Evolutionary conservation across 495 filamentous ascomycete genomes (phyloP).

Genomic region (Pseudevernia furfuracea): DNA sequence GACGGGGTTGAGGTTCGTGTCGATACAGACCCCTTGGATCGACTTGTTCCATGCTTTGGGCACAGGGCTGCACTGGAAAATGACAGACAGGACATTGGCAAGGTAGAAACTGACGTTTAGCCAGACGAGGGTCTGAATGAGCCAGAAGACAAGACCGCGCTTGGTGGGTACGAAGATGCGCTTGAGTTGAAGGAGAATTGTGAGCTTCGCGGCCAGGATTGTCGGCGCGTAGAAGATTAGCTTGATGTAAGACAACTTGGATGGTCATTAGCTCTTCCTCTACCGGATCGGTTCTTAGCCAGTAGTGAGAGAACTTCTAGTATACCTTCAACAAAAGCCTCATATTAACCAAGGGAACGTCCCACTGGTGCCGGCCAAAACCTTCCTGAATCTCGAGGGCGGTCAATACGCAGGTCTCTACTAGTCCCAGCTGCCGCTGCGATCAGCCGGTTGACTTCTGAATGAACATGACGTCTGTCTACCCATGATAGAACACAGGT

Average conservation of each 20-base stretch:
- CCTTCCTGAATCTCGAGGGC: constrained; percentile 6
- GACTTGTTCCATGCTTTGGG: constrained; percentile 34
- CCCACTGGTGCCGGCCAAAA: constrained; percentile 8
- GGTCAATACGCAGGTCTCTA: background rate
- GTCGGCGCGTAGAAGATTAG: constrained; percentile 11
- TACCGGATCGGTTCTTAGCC: background rate
- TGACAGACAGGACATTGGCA: constrained; percentile 9
- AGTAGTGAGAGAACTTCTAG: background rate
- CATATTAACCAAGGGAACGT: constrained; percentile 1
- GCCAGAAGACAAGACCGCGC: constrained; percentile 7
- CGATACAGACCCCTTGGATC: constrained; percentile 40
- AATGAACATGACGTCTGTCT: background rate
- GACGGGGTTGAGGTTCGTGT: constrained; percentile 41
- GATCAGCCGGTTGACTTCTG: background rate
- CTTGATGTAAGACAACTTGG: constrained; percentile 11
- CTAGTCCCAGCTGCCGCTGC: constrained; percentile 6
- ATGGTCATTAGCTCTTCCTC: background rate
- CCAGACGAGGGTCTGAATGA: constrained; percentile 10
- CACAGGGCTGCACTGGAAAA: constrained; percentile 16
- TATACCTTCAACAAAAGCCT: constrained; percentile 4
- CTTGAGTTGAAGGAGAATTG: constrained; percentile 15
- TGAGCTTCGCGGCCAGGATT: constrained; percentile 13
- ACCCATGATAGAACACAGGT: constrained; percentile 10
- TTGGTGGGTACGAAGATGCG: constrained; percentile 17
- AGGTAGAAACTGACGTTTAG: constrained; percentile 11